Percentiles rank a stretch among this genome's conserved stretches.
Conservation (phyloP, 1,139 yeast species). For the Nakaseomyces uthaithaninus region DNA sequence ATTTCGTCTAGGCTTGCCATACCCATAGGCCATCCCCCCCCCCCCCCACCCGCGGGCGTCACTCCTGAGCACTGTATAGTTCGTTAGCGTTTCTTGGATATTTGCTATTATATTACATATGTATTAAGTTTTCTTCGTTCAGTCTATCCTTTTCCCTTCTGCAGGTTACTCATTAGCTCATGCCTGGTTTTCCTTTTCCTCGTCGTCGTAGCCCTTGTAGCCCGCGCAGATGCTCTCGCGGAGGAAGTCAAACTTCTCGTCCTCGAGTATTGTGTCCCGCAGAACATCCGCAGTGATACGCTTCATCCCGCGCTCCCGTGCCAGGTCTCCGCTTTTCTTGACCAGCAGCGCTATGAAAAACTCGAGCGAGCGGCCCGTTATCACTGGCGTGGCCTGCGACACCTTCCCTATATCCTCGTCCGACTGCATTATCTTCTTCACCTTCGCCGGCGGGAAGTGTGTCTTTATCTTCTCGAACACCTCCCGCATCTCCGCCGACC, state of each 20-base stretch:
- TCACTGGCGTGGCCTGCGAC: slow-evolving; percentile 96
- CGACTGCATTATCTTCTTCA: slow-evolving; percentile 92
- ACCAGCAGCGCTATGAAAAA: slow-evolving; percentile 84
- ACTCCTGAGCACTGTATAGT: too few relatives aligned
- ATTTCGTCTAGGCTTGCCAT: too few relatives aligned
- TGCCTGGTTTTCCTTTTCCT: slow-evolving; percentile 2
- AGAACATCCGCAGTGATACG: slow-evolving; percentile 79
- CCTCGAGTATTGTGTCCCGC: slow-evolving; percentile 71
- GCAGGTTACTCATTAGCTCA: too few relatives aligned
- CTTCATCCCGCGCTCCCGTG: slow-evolving; percentile 66
- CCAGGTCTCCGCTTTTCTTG: slow-evolving; percentile 73
- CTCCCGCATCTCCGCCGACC: slow-evolving; percentile 16
- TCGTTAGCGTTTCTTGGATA: too few relatives aligned
- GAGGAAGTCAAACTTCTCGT: slow-evolving; percentile 88
- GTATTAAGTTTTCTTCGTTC: too few relatives aligned
- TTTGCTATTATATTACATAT: too few relatives aligned
- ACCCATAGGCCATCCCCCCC: too few relatives aligned
- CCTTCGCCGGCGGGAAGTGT: slow-evolving; percentile 94
- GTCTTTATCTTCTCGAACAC: slow-evolving; percentile 52
- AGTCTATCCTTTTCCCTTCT: too few relatives aligned
- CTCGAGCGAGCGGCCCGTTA: slow-evolving; percentile 91
- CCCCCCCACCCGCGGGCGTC: too few relatives aligned
- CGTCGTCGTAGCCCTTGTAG: slow-evolving; percentile 5
- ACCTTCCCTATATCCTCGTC: slow-evolving; percentile 98
- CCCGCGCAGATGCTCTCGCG: slow-evolving; percentile 43